A percentile compares a stretch with the other conserved stretches of the same genome.
phyloP scores from a whole-genome alignment of 768 basidiomycete genomes.

The Termitomyces heimii region DNA sequence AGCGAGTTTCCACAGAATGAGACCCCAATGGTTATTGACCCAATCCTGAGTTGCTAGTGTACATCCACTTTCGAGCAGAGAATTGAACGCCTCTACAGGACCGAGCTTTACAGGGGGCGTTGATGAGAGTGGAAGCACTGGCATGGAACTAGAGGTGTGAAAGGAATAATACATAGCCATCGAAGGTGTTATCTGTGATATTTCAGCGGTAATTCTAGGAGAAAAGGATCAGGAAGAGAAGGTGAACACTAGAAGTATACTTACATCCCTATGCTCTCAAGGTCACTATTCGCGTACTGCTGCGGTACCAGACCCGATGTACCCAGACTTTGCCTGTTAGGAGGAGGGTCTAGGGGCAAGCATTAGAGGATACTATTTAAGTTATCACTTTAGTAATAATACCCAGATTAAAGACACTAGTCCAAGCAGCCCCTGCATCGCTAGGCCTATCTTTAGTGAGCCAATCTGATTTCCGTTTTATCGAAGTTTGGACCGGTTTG shows the following conservation, averaged over 20 bases:
- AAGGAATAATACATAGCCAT: conserved; percentile 59
- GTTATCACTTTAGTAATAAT: conserved; percentile 18
- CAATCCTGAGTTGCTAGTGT: conserved; percentile 65
- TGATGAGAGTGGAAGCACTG: conserved; percentile 13
- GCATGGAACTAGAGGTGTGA: conserved; percentile 30
- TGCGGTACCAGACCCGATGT: conserved; percentile 50
- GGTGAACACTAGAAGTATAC: conserved; percentile 13
- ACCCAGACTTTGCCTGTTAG: conserved; percentile 36
- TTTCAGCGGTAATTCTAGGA: conserved; percentile 42
- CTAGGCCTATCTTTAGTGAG: conserved; percentile 11
- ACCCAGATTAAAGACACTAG: conserved; percentile 41
- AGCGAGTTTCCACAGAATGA: conserved; percentile 94
- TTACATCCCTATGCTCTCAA: conserved; percentile 50
- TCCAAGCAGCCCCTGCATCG: background rate
- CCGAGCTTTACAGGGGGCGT: conserved; percentile 29
- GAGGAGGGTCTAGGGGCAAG: conserved; percentile 20
- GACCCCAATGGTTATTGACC: conserved; percentile 89
- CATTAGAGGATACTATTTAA: background rate
- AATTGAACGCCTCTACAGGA: conserved; percentile 47
- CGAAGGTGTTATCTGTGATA: conserved; percentile 48
- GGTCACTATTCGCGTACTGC: conserved; percentile 32
- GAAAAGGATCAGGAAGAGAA: background rate
- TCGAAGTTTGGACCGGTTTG: conserved; percentile 4
- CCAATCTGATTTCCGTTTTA: conserved; percentile 9
- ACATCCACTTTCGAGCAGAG: conserved; percentile 56